Evolutionary conservation across 495 filamentous ascomycete species (phyloP).

Genomic region (Penicillium salamii): DNA sequence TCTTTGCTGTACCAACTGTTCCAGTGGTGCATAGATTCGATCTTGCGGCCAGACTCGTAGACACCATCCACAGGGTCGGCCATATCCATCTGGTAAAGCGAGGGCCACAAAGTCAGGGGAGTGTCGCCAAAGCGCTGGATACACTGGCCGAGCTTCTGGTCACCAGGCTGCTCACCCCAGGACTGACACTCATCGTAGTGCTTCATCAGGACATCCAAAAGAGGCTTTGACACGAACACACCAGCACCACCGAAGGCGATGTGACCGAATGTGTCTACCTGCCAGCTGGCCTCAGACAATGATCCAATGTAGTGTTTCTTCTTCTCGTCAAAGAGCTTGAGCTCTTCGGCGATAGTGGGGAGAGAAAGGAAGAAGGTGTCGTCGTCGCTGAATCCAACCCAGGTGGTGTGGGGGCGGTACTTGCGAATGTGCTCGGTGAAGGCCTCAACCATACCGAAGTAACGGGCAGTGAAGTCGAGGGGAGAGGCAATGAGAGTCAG

Average conservation of each 20-base stretch:
- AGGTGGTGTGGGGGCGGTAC: constrained; percentile 52
- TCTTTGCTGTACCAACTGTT: constrained; percentile 55
- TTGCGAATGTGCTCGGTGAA: constrained; percentile 50
- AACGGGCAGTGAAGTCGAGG: constrained; percentile 57
- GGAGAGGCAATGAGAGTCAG: constrained; percentile 54
- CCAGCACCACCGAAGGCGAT: constrained; percentile 71
- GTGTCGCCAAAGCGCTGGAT: constrained; percentile 55
- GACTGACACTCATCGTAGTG: constrained; percentile 54
- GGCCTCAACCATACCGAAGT: constrained; percentile 60
- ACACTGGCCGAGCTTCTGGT: constrained; percentile 61
- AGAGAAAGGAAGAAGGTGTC: constrained; percentile 73
- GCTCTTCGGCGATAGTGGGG: constrained; percentile 45
- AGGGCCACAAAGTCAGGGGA: constrained; percentile 54
- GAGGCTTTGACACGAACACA: constrained; percentile 60
- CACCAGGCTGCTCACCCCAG: constrained; percentile 52
- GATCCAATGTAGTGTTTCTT: constrained; percentile 59
- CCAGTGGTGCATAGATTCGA: constrained; percentile 65
- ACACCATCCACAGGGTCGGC: constrained; percentile 58
- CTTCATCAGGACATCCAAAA: constrained; percentile 52
- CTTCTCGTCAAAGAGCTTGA: constrained; percentile 53
- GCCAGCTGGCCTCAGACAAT: constrained; percentile 60
- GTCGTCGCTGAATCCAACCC: constrained; percentile 67
- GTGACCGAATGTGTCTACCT: constrained; percentile 57
- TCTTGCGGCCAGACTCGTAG: constrained; percentile 57
- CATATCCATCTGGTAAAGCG: constrained; percentile 64